Conservation (phyloP, 768 basidiomycete species). For the Auriculariales sp. region DNA sequence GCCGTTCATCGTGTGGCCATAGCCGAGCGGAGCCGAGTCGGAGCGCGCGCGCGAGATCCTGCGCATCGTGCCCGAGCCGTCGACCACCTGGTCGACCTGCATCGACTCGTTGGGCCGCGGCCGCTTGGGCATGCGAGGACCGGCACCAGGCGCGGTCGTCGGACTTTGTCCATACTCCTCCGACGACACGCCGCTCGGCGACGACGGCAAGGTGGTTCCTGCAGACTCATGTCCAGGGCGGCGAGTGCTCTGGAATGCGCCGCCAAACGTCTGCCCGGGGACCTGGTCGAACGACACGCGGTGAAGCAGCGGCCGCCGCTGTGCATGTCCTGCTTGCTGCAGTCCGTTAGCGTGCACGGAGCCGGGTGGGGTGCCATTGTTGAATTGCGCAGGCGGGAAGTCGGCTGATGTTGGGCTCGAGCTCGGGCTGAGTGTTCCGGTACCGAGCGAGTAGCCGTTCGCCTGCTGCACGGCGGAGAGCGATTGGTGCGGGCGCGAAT, state of each 20-base stretch:
- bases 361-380: background rate
- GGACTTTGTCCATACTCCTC: background rate
- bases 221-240: background rate
- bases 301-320: background rate
- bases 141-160: background rate
- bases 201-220: background rate
- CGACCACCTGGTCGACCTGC: constrained; percentile 11
- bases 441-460: constrained; percentile 23
- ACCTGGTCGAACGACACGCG: background rate
- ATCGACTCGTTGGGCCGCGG: constrained; percentile 30
- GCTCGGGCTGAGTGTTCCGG: constrained; percentile 31
- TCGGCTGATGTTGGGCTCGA: constrained; percentile 41
- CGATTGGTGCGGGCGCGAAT: constrained; percentile 11
- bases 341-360: background rate
- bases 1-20: too few species aligned
- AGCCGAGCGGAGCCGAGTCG: constrained; percentile 54
- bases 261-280: background rate
- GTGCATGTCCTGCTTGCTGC: background rate
- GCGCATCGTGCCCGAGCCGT: constrained; percentile 4
- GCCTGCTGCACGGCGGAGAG: constrained; percentile 18
- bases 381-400: constrained; percentile 14
- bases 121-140: constrained; percentile 23
- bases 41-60: constrained; percentile 46
- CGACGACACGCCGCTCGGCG: background rate
- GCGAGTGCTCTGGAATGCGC: background rate